Conservation (phyloP, 371 early-diverging fungal species). For the Mucor mucedo region DNA sequence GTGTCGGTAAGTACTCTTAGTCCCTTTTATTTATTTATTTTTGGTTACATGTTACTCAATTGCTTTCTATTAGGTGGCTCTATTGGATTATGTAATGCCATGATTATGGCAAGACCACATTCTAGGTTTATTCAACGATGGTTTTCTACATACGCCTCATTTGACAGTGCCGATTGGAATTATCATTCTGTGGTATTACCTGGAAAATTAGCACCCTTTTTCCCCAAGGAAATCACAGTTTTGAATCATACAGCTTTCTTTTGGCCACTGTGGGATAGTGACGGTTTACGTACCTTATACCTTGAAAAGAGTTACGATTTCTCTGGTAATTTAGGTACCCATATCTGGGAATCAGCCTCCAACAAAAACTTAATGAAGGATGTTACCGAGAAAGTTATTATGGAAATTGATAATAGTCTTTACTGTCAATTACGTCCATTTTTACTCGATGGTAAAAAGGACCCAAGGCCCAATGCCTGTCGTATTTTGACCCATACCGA, state of each 20-base stretch:
- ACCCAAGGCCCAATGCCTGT: conserved; percentile 39
- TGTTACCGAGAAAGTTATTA: conserved; percentile 36
- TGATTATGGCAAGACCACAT: conserved; percentile 54
- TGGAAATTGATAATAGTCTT: conserved; percentile 52
- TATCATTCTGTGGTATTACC: conserved; percentile 60
- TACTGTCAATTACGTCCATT: conserved; percentile 51
- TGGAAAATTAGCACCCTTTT: conserved; percentile 48
- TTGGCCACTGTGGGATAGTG: conserved; percentile 57
- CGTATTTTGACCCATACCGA: conserved; percentile 30
- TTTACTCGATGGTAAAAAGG: conserved; percentile 38
- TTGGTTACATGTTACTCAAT: background rate
- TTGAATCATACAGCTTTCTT: conserved; percentile 50
- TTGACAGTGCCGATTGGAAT: conserved; percentile 51
- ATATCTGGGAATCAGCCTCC: conserved; percentile 58
- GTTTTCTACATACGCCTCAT: conserved; percentile 51
- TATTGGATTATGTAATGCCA: conserved; percentile 57
- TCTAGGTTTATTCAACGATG: conserved; percentile 56
- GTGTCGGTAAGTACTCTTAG: conserved; percentile 33
- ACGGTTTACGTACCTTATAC: conserved; percentile 47
- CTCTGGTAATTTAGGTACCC: conserved; percentile 44
- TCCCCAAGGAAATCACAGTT: conserved; percentile 43
- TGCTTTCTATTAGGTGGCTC: conserved; percentile 37
- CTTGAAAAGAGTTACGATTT: conserved; percentile 52
- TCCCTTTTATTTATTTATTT: background rate
- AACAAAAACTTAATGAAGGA: conserved; percentile 49